Conservation (phyloP, 331 rosid species). For the Telfairia occidentalis region DNA sequence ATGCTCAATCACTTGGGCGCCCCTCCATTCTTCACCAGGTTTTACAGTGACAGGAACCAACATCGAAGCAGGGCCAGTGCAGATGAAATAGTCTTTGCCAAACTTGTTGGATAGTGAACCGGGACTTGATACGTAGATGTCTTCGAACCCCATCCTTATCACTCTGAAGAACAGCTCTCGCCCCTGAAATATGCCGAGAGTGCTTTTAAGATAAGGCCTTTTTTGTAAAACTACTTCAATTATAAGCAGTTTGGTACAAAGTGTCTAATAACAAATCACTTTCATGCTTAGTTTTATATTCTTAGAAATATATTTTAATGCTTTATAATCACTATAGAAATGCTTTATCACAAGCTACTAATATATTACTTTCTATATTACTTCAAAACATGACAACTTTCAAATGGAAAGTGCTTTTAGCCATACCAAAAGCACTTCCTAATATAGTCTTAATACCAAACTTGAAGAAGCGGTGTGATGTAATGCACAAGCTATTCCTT, state of each 20-base stretch:
- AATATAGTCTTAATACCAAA: background rate
- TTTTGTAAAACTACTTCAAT: no score
- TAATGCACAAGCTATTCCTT: background rate
- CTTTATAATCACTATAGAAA: background rate
- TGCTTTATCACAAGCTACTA: background rate
- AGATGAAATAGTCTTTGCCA: constrained; percentile 69
- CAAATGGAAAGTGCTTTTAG: background rate
- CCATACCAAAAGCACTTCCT: background rate
- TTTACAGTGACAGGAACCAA: constrained; percentile 67
- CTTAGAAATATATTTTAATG: background rate
- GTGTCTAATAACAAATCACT: background rate
- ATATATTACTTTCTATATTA: background rate
- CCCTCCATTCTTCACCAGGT: constrained; percentile 87
- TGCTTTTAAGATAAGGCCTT: background rate
- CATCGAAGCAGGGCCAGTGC: constrained; percentile 91
- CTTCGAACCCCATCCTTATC: constrained; percentile 91
- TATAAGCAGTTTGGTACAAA: background rate
- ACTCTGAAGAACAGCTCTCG: constrained; percentile 76
- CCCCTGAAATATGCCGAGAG: constrained; percentile 34
- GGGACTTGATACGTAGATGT: constrained; percentile 72
- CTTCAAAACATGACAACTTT: no score
- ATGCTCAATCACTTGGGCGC: constrained; percentile 88
- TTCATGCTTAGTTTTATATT: background rate
- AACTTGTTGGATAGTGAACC: constrained; percentile 68
- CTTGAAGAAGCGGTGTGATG: background rate